Evolutionary conservation across 2,329 filamentous ascomycete species (phyloP).

Genomic region (Verticillium dahliae): DNA sequence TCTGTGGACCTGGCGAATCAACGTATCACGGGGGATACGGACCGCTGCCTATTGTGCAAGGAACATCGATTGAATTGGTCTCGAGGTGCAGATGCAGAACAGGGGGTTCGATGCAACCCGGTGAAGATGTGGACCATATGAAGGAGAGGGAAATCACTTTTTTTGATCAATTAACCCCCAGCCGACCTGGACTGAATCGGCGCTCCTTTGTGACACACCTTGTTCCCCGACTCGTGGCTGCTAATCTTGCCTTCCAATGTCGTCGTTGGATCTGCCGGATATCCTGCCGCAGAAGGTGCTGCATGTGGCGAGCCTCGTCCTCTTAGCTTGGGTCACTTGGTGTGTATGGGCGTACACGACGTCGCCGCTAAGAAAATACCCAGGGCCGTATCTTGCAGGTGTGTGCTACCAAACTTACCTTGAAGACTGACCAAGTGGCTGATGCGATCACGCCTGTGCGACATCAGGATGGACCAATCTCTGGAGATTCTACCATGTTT

Average conservation of each 20-base stretch:
- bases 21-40: neutral
- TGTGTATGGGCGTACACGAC: neutral
- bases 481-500: neutral
- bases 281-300: neutral
- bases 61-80: neutral
- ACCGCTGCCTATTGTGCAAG: neutral
- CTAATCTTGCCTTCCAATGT: neutral
- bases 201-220: neutral
- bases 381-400: conserved; percentile 24
- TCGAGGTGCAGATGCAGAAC: neutral
- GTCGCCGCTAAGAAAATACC: conserved; percentile 21
- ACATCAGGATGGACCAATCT: neutral
- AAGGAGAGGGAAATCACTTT: neutral
- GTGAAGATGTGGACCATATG: neutral
- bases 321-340: neutral
- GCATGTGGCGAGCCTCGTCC: neutral
- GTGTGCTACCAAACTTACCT: neutral
- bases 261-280: neutral
- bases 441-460: neutral
- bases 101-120: neutral
- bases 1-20: neutral
- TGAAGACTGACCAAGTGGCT: neutral
- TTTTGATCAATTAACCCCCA: neutral
- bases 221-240: neutral
- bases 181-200: neutral